These are phyloP conservation scores for Melanogaster broomeanus DNA, from an alignment of 768 basidiomycete genomes.

Conservation along the genomic window DNA sequence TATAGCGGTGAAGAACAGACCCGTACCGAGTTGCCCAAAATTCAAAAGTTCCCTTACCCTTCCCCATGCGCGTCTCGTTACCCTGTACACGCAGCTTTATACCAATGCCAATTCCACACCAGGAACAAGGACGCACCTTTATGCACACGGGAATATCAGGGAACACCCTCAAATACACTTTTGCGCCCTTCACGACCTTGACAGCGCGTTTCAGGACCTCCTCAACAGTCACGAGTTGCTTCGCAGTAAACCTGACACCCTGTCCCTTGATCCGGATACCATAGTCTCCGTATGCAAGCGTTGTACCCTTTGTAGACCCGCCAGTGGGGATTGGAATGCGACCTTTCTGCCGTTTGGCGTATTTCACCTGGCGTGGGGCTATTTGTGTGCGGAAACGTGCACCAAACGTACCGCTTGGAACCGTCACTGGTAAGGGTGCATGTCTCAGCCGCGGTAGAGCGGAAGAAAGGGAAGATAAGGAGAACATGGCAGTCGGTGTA, in stretches of 20 bases:
- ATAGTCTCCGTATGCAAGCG: slow-evolving; percentile 89
- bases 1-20: not conserved
- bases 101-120: not conserved
- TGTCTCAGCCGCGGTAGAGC: slow-evolving; percentile 15
- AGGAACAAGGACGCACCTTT: slow-evolving; percentile 57
- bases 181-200: slow-evolving; percentile 85
- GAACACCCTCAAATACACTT: slow-evolving; percentile 88
- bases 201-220: slow-evolving; percentile 88
- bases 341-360: slow-evolving; percentile 90
- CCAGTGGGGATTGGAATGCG: slow-evolving; percentile 82
- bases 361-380: slow-evolving; percentile 82
- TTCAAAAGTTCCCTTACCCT: slow-evolving; percentile 97
- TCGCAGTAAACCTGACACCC: slow-evolving; percentile 80
- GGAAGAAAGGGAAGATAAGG: slow-evolving; percentile 18
- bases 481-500: slow-evolving; percentile 13
- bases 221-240: slow-evolving; percentile 85
- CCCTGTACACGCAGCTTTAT: slow-evolving; percentile 51
- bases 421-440: slow-evolving; percentile 4
- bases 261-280: slow-evolving; percentile 87
- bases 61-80: slow-evolving; percentile 99
- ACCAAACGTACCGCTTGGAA: slow-evolving; percentile 19
- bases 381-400: slow-evolving; percentile 55
- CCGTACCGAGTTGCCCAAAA: slow-evolving; percentile 92
- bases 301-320: slow-evolving; percentile 92
- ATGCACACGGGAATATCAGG: slow-evolving; percentile 97